Conservation (phyloP, 2,329 filamentous ascomycete genomes). For the Coniosporium tulheliwenetii region DNA sequence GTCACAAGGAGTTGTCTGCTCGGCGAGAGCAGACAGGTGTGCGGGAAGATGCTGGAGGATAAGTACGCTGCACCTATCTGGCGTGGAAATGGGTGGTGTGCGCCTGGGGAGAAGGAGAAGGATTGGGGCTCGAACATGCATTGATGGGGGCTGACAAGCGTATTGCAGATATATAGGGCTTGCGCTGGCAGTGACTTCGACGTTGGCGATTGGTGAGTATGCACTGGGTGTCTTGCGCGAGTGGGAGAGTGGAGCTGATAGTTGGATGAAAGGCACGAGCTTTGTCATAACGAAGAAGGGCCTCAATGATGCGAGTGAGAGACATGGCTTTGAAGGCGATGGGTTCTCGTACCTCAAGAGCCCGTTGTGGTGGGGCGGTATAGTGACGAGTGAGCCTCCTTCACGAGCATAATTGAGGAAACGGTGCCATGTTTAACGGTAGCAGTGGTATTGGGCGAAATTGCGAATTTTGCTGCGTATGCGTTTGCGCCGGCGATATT, state of each 20-base stretch:
- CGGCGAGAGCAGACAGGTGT: not conserved
- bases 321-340: constrained; percentile 92
- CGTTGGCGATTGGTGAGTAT: constrained; percentile 56
- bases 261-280: constrained; percentile 52
- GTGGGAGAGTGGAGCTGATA: constrained; percentile 1
- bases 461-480: constrained; percentile 96
- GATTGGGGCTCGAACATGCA: too few species aligned
- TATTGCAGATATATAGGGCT: constrained; percentile 55
- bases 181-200: constrained; percentile 58
- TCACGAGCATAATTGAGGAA: not conserved
- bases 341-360: constrained; percentile 88
- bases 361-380: constrained; percentile 95
- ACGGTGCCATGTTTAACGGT: constrained; percentile 4
- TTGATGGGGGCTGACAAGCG: constrained; percentile 3
- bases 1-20: not conserved
- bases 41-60: constrained; percentile 26
- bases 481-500: constrained; percentile 98
- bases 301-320: constrained; percentile 76
- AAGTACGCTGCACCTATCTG: constrained; percentile 20
- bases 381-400: constrained; percentile 56
- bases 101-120: not conserved
- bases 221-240: constrained; percentile 5
- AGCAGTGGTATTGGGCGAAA: constrained; percentile 76
- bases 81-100: not conserved
- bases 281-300: constrained; percentile 99